A percentile compares a stretch with the other conserved stretches of the same genome.
These are phyloP conservation scores for Coemansia sp. DNA, from an alignment of 192 early-diverging fungal species.

Conservation along the genomic window DNA sequence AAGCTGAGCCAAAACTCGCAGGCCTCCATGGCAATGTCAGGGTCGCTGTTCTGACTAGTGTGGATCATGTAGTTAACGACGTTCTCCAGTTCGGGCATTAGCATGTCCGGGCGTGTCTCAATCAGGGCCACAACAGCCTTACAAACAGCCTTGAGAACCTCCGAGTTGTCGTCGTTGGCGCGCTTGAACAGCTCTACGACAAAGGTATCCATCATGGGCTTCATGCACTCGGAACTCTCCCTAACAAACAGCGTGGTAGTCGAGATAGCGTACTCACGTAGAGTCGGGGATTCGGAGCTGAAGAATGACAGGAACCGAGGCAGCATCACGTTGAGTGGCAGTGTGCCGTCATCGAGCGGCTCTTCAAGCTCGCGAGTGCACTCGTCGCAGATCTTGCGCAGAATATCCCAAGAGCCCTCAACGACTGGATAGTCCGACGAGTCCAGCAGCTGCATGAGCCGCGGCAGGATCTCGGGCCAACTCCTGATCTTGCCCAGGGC, in stretches of 20 bases:
- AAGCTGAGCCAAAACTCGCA: conserved; percentile 99
- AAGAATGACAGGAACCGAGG: conserved; percentile 89
- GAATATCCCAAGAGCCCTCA: conserved; percentile 84
- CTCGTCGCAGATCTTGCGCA: conserved; percentile 98
- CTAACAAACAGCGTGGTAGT: conserved; percentile 88
- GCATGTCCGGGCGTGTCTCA: conserved; percentile 81
- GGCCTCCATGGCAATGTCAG: conserved; percentile 93
- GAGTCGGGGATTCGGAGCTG: conserved; percentile 69
- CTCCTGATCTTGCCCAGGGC: conserved; percentile 65
- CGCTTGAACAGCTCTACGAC: conserved; percentile 74
- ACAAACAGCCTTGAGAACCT: conserved; percentile 92
- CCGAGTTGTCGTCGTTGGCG: conserved; percentile 78
- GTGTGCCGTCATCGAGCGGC: conserved; percentile 68
- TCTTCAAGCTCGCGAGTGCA: conserved; percentile 78
- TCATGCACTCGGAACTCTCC: conserved; percentile 67
- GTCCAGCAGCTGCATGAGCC: conserved; percentile 80
- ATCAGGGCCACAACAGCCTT: conserved; percentile 90
- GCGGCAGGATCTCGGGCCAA: conserved; percentile 85
- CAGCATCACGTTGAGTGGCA: conserved; percentile 83
- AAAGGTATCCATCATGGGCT: conserved; percentile 57
- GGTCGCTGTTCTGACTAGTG: conserved; percentile 84
- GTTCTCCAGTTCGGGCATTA: conserved; percentile 84
- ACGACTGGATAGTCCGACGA: conserved; percentile 68
- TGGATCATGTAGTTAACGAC: conserved; percentile 96
- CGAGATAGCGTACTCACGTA: conserved; percentile 82